Evolutionary conservation across 1,284 basidiomycete species (phyloP).

Genomic region (Fomitopsis betulina): DNA sequence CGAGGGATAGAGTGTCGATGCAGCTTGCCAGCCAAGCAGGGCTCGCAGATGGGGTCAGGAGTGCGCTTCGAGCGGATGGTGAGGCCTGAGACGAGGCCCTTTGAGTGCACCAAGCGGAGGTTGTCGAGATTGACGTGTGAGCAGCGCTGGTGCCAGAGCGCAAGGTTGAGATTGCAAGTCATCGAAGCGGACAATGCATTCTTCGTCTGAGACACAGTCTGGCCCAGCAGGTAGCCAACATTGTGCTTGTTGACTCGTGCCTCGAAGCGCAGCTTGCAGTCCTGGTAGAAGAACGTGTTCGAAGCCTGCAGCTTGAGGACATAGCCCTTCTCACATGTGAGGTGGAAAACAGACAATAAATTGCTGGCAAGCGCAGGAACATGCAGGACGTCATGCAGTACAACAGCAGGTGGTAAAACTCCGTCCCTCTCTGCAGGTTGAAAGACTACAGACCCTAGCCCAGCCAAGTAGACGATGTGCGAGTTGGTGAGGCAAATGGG

Average conservation of each 20-base stretch:
- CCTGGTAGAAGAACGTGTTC: conserved; percentile 3
- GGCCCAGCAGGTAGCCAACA: conserved; percentile 7
- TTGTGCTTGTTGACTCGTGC: conserved; percentile 9
- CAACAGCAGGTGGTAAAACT: conserved; percentile 6
- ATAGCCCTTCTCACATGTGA: conserved; percentile 1
- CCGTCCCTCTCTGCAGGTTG: conserved; percentile 17
- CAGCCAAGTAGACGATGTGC: conserved; percentile 25
- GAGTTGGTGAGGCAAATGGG: conserved; percentile 8
- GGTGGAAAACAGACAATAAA: conserved; percentile 10
- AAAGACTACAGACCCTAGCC: conserved; percentile 29
- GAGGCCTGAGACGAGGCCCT: background rate
- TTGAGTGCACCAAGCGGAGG: background rate
- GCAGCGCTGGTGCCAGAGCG: conserved; percentile 11
- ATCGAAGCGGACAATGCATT: conserved; percentile 10
- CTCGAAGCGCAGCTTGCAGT: conserved; percentile 5
- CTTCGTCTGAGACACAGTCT: conserved; percentile 5
- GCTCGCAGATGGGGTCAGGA: background rate
- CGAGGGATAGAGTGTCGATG: background rate
- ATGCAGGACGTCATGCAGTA: conserved; percentile 11
- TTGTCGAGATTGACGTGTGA: conserved; percentile 7
- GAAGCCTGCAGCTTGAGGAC: conserved; percentile 1
- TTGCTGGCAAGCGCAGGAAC: conserved; percentile 12
- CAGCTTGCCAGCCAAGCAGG: background rate
- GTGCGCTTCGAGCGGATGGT: background rate
- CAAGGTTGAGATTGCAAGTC: conserved; percentile 13